Evolutionary conservation across 2,329 filamentous ascomycete species (phyloP).

Genomic region (Phoma herbarum): DNA sequence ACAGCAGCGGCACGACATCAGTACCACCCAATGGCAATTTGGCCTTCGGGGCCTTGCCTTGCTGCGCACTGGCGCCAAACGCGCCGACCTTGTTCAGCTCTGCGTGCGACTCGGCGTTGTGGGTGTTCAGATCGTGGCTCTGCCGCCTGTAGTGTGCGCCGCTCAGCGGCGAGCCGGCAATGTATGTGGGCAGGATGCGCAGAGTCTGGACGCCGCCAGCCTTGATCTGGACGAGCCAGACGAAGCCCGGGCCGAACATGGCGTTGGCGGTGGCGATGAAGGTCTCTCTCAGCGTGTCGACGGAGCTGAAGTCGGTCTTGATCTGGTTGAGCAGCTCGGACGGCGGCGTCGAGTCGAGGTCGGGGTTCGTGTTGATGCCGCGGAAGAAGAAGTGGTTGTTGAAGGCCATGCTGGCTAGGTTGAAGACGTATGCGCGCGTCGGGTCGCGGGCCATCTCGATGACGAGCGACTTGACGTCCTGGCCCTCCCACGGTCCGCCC

Average conservation of each 20-base stretch:
- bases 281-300: constrained; percentile 82
- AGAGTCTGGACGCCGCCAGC: constrained; percentile 56
- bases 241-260: constrained; percentile 98
- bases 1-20: constrained; percentile 79
- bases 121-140: constrained; percentile 73
- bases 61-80: constrained; percentile 48
- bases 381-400: constrained; percentile 90
- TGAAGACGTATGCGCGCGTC: constrained; percentile 81
- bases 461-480: constrained; percentile 71
- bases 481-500: constrained; percentile 70
- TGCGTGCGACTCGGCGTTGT: constrained; percentile 45
- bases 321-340: constrained; percentile 68
- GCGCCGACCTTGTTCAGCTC: constrained; percentile 51
- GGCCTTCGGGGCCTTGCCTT: constrained; percentile 28
- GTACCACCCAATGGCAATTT: constrained; percentile 70
- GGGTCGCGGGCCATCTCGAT: constrained; percentile 82
- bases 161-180: constrained; percentile 87
- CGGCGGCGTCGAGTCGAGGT: constrained; percentile 40
- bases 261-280: constrained; percentile 80
- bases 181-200: constrained; percentile 86
- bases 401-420: constrained; percentile 94
- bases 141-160: constrained; percentile 82
- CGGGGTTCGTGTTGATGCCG: constrained; percentile 53
- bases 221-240: constrained; percentile 80
- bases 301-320: constrained; percentile 76